Evolutionary conservation across 2,329 filamentous ascomycete species (phyloP).

Genomic region (Fusarium odoratissimum): DNA sequence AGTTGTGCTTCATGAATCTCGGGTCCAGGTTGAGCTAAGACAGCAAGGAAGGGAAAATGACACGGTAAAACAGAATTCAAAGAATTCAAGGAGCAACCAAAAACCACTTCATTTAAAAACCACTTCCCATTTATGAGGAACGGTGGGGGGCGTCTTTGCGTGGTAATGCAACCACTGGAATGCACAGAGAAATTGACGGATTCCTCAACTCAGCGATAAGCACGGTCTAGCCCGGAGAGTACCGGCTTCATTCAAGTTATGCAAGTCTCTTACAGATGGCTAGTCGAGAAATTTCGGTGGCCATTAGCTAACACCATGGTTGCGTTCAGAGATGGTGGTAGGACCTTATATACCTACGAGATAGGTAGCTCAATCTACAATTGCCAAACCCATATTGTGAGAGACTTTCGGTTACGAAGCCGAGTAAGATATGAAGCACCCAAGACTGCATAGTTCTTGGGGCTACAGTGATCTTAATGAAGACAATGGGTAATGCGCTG

Average conservation of each 20-base stretch:
- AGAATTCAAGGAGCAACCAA: background rate
- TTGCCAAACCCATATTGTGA: background rate
- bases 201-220: background rate
- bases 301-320: background rate
- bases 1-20: background rate
- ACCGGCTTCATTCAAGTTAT: background rate
- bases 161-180: conserved; percentile 11
- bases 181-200: conserved; percentile 19
- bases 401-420: background rate
- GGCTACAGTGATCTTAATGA: background rate
- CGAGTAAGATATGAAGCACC: background rate
- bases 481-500: background rate
- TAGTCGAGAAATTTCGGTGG: background rate
- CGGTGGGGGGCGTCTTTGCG: conserved; percentile 7
- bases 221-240: background rate
- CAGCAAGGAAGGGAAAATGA: background rate
- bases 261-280: background rate
- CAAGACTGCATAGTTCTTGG: background rate
- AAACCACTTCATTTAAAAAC: background rate
- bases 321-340: background rate
- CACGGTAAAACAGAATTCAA: background rate
- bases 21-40: too few relatives aligned
- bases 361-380: background rate
- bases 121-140: background rate
- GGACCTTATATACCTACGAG: background rate